These are phyloP conservation scores for Dryas drummondii DNA, from an alignment of 306 rosid genomes.

Conservation along the genomic window DNA sequence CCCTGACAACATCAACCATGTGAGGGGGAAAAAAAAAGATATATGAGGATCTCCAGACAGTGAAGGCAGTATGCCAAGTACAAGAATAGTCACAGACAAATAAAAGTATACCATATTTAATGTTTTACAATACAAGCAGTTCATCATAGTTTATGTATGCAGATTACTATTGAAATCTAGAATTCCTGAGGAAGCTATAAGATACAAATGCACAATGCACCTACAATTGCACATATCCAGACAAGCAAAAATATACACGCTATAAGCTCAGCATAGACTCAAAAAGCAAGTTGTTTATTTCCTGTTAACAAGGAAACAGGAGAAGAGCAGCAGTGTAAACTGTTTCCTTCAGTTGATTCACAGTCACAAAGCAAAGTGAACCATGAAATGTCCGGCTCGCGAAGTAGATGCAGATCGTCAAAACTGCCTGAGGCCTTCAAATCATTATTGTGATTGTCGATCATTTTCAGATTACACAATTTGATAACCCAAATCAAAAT, in stretches of 20 bases:
- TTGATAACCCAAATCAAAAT: background rate
- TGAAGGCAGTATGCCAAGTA: background rate
- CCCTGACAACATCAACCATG: constrained; percentile 50
- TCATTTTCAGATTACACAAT: background rate
- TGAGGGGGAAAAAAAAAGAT: background rate
- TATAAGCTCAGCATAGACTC: background rate
- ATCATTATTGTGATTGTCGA: background rate
- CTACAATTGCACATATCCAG: background rate
- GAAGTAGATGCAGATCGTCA: constrained; percentile 13
- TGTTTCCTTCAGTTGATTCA: background rate
- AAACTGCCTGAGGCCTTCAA: background rate
- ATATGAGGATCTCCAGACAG: background rate
- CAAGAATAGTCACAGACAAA: background rate
- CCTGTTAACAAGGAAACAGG: background rate
- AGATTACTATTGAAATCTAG: background rate
- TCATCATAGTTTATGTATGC: background rate
- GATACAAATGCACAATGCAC: background rate
- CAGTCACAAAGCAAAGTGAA: background rate
- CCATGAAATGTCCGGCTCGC: background rate
- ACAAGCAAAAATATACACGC: background rate
- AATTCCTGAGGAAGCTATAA: background rate
- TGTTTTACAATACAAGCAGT: background rate
- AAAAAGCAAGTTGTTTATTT: background rate
- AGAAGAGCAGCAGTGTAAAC: background rate
- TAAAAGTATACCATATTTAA: background rate